These are phyloP conservation scores for Baeospora myosura DNA, from an alignment of 1,284 basidiomycete species.

Conservation along the genomic window DNA sequence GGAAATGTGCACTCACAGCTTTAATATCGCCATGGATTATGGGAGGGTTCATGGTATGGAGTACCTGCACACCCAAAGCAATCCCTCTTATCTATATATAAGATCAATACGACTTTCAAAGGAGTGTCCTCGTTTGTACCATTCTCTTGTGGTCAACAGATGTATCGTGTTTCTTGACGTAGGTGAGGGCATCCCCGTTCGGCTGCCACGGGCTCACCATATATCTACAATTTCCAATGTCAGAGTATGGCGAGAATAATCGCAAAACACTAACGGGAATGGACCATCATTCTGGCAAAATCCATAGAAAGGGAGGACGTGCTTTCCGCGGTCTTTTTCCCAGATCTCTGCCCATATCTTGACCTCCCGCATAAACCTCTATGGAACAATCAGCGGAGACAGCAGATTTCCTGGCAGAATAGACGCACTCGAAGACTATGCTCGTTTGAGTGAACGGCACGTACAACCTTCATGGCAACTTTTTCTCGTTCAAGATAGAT, in stretches of 20 bases:
- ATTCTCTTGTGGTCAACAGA: slow-evolving; percentile 11
- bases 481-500: slow-evolving; percentile 45
- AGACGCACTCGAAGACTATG: slow-evolving; percentile 31
- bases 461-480: slow-evolving; percentile 48
- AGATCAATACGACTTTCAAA: background rate
- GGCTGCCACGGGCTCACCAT: slow-evolving; percentile 15
- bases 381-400: background rate
- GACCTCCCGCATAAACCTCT: slow-evolving; percentile 47
- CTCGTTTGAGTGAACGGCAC: slow-evolving; percentile 40
- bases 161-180: slow-evolving; percentile 11
- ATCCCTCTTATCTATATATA: slow-evolving; percentile 32
- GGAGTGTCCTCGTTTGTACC: slow-evolving; percentile 6
- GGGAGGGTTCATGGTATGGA: slow-evolving; percentile 32
- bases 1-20: slow-evolving; percentile 29
- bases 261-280: slow-evolving; percentile 36
- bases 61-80: slow-evolving; percentile 27
- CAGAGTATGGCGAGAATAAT: background rate
- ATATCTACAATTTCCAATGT: slow-evolving; percentile 7
- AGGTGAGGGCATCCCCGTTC: slow-evolving; percentile 12
- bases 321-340: slow-evolving; percentile 39
- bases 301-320: slow-evolving; percentile 51
- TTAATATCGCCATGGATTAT: slow-evolving; percentile 39
- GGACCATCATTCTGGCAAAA: slow-evolving; percentile 46
- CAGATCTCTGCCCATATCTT: slow-evolving; percentile 51
- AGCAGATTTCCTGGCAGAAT: background rate